Evolutionary conservation across 2,329 filamentous ascomycete species (phyloP).

Genomic region (Exophiala sideris): DNA sequence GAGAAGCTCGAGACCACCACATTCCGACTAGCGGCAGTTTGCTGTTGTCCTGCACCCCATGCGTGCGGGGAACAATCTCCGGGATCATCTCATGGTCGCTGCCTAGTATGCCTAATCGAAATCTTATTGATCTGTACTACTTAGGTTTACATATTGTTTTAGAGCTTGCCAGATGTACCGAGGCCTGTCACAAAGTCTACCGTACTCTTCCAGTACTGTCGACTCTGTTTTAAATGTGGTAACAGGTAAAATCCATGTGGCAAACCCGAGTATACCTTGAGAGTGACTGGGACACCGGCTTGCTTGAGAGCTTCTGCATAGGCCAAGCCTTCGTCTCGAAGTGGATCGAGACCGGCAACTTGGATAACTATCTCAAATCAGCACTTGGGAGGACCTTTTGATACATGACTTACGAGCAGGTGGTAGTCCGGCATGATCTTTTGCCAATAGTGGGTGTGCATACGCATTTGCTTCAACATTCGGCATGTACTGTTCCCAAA

Average conservation of each 20-base stretch:
- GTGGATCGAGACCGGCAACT: conserved; percentile 28
- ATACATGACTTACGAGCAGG: conserved; percentile 33
- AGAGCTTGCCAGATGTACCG: background rate
- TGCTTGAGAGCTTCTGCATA: conserved; percentile 23
- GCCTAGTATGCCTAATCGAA: no score
- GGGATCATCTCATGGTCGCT: no score
- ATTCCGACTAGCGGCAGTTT: no score
- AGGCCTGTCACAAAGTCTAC: background rate
- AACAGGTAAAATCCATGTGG: conserved; percentile 31
- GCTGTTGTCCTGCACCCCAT: no score
- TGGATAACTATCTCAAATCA: conserved; percentile 16
- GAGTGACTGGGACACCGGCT: conserved; percentile 26
- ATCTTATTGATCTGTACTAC: no score
- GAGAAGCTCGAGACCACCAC: no score
- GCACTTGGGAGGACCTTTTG: background rate
- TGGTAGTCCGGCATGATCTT: conserved; percentile 33
- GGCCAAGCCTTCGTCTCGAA: conserved; percentile 27
- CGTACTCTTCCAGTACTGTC: background rate
- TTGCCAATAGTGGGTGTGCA: conserved; percentile 33
- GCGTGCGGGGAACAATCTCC: no score
- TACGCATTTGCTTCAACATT: conserved; percentile 32
- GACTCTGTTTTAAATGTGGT: background rate
- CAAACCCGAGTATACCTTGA: conserved; percentile 33
- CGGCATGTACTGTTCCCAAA: conserved; percentile 36
- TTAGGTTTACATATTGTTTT: no score